Conservation (phyloP, 768 basidiomycete genomes). For the Russula olivacea region DNA sequence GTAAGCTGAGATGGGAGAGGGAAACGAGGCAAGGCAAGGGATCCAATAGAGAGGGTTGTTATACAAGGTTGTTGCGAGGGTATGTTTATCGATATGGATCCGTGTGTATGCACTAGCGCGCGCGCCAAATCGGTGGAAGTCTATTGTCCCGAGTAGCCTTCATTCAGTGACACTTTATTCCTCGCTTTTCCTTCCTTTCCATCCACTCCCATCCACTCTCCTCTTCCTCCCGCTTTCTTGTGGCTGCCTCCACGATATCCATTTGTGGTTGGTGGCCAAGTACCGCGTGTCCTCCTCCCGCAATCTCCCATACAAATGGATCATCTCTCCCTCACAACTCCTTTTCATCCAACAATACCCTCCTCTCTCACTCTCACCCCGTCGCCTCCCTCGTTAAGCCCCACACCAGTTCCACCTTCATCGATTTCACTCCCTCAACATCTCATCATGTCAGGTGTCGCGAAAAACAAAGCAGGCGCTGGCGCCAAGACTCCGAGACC, state of each 20-base stretch:
- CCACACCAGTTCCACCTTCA: not conserved
- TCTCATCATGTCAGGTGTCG: conserved; percentile 10
- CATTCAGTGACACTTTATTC: too few species aligned
- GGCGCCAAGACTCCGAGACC: conserved; percentile 33
- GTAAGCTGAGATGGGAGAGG: too few species aligned
- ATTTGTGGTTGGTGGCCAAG: not conserved
- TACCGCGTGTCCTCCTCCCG: not conserved
- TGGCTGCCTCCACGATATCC: not conserved
- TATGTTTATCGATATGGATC: conserved; percentile 7
- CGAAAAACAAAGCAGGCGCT: conserved; percentile 8
- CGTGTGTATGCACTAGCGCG: not conserved
- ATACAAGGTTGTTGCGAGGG: not conserved
- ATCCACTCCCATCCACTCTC: not conserved
- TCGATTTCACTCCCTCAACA: not conserved
- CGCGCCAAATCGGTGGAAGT: too few species aligned
- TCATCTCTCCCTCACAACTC: conserved; percentile 1
- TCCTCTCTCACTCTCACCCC: not conserved
- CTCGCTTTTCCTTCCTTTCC: not conserved
- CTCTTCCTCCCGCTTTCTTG: not conserved
- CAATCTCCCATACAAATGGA: conserved; percentile 20
- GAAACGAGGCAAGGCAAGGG: too few species aligned
- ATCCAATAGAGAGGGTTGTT: too few species aligned
- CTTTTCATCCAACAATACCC: not conserved
- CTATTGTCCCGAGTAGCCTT: too few species aligned
- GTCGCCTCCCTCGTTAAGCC: not conserved